Conservation (phyloP, 345 rosid species). For the Populus euphratica region DNA sequence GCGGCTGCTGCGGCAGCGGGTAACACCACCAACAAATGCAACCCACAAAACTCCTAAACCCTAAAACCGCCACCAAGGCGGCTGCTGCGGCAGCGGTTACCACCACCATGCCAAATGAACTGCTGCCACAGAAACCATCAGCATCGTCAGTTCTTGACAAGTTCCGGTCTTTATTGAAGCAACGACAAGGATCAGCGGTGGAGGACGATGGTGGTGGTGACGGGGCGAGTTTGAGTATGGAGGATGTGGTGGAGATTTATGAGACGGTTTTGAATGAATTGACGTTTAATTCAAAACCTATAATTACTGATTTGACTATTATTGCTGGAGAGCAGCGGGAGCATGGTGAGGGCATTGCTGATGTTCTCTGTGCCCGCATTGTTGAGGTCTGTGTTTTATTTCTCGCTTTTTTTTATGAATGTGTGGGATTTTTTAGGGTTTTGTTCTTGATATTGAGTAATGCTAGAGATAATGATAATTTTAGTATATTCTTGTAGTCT, state of each 20-base stretch:
- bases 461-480: neutral
- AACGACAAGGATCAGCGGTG: constrained; percentile 46
- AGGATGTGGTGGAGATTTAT: constrained; percentile 72
- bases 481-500: neutral
- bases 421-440: neutral
- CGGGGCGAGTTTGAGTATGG: constrained; percentile 25
- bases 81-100: constrained; percentile 5
- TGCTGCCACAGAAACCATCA: constrained; percentile 55
- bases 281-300: constrained; percentile 89
- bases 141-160: constrained; percentile 55
- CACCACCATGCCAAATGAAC: constrained; percentile 49
- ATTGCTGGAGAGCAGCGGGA: constrained; percentile 87
- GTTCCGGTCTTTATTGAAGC: constrained; percentile 63
- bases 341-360: constrained; percentile 78
- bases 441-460: neutral
- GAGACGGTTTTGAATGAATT: constrained; percentile 65
- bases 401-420: neutral
- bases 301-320: constrained; percentile 93
- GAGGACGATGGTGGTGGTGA: constrained; percentile 32
- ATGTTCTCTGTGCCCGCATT: constrained; percentile 79
- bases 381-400: constrained; percentile 54
- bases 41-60: neutral
- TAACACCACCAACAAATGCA: constrained; percentile 20
- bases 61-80: constrained; percentile 16
- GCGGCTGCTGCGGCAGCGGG: constrained; percentile 4